A percentile compares a stretch with the other conserved stretches of the same genome.
These are phyloP conservation scores for Magnolia kwangsiensis DNA, from an alignment of 164 flowering plant genomes.

Conservation along the genomic window DNA sequence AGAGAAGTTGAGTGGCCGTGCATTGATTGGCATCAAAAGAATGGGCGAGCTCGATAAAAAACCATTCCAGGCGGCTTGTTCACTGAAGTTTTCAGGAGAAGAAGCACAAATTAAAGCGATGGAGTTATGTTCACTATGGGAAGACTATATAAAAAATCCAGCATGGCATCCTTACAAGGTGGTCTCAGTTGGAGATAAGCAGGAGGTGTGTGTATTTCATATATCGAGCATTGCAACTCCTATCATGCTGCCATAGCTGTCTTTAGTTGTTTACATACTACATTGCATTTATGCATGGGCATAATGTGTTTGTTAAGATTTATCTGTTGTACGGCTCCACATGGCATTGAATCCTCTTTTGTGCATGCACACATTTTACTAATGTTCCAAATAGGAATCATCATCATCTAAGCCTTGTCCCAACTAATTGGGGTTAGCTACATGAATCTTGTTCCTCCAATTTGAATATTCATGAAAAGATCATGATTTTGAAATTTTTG, in stretches of 20 bases:
- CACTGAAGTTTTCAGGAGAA: background rate
- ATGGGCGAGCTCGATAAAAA: background rate
- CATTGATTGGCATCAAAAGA: background rate
- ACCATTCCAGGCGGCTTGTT: background rate
- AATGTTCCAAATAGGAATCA: no score
- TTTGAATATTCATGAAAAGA: background rate
- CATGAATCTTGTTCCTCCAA: background rate
- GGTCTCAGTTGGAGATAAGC: background rate
- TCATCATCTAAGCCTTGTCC: no score
- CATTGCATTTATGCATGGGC: no score
- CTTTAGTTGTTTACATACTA: background rate
- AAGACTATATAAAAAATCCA: background rate
- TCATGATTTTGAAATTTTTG: no score
- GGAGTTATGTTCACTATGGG: background rate
- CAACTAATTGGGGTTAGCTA: no score
- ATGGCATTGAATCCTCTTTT: no score
- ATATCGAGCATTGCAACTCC: background rate
- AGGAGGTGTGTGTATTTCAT: slow-evolving; percentile 31
- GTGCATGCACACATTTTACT: no score
- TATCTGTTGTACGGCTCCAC: no score
- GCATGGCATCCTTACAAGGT: background rate
- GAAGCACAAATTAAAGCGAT: background rate
- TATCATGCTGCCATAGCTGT: background rate
- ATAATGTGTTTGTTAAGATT: no score
- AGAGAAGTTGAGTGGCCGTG: background rate